Evolutionary conservation across 148 eudicot species (phyloP), one percentile per base, ranked within the genome.

Genomic region (Chenopodium album): DNA sequence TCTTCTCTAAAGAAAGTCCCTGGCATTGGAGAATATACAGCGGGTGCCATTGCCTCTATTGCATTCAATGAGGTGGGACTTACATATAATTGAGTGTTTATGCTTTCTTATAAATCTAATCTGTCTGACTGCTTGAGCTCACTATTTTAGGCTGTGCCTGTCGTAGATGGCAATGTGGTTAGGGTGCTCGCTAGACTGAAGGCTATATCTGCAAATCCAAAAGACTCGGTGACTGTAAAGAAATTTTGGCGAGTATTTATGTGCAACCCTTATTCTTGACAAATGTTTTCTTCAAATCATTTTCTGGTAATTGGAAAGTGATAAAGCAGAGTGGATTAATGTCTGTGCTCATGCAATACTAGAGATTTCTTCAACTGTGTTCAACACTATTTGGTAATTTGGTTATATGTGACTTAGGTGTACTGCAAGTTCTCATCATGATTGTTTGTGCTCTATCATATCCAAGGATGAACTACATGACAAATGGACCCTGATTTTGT

Each of bases 21-120:
- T 69, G 99, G 99, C 65, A 95, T 95, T 80, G 99, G 99, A 77
- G 90, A 94, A 47, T 95, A 95, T 85, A 95, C 99, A 34, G 90
- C 99, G 20, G 98, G 99, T 77, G 99, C 99, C 59, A 91, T 95
- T 86, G 97, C 98, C 84, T 95, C 99, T 46, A 95, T 95, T 66
- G 97, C 97, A 44, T 95, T 95, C 84, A 86, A 86, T 54, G 92
- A 95, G 94, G 99, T 95, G 86, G 79, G 54, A 48, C 52, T 62
- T 41, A 2, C 62, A 63, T 54, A 26, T 59, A 34, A 77, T 22
- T 32, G 31, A 34, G 32, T 69, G 75, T 65, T 19, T 65, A 52
- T 11, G 66, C 6, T 46, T 31, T 50, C 22, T 44, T 28, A 62
- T 14, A 23, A 76, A 74, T 41, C 41, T 48, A 76, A 37, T 7